These are phyloP conservation scores for Cordyceps militaris DNA, from an alignment of 2,329 filamentous ascomycete species.

Conservation along the genomic window DNA sequence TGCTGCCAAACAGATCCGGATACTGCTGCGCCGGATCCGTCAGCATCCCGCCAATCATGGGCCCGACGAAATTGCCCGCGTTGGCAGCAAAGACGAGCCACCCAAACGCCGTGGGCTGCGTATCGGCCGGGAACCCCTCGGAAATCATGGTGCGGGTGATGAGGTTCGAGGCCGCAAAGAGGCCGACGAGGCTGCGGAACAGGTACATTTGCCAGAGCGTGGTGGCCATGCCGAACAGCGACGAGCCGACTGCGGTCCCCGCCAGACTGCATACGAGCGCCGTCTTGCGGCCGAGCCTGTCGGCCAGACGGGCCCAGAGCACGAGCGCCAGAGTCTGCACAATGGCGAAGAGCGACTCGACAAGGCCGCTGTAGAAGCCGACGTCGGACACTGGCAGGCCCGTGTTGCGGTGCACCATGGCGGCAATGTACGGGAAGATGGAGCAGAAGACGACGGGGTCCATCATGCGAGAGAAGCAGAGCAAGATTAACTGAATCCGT, in stretches of 20 bases:
- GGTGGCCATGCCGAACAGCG: conserved; percentile 61
- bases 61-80: conserved; percentile 65
- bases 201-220: conserved; percentile 66
- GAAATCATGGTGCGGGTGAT: conserved; percentile 71
- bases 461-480: conserved; percentile 65
- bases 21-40: conserved; percentile 62
- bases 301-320: conserved; percentile 56
- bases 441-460: conserved; percentile 76
- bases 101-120: conserved; percentile 66
- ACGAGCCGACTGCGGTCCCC: conserved; percentile 54
- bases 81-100: conserved; percentile 72
- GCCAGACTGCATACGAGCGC: conserved; percentile 59
- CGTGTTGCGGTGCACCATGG: conserved; percentile 66
- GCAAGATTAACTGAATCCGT: conserved; percentile 33
- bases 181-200: conserved; percentile 62
- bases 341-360: conserved; percentile 65
- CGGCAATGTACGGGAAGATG: conserved; percentile 73
- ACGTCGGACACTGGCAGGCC: conserved; percentile 54
- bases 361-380: conserved; percentile 72
- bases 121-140: conserved; percentile 62
- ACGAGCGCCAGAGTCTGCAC: conserved; percentile 76
- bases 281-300: conserved; percentile 65
- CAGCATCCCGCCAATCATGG: conserved; percentile 61
- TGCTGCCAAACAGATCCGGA: conserved; percentile 42
- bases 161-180: conserved; percentile 67